Conservation (phyloP, 2,329 filamentous ascomycete species). For the Xylariaceae sp. region DNA sequence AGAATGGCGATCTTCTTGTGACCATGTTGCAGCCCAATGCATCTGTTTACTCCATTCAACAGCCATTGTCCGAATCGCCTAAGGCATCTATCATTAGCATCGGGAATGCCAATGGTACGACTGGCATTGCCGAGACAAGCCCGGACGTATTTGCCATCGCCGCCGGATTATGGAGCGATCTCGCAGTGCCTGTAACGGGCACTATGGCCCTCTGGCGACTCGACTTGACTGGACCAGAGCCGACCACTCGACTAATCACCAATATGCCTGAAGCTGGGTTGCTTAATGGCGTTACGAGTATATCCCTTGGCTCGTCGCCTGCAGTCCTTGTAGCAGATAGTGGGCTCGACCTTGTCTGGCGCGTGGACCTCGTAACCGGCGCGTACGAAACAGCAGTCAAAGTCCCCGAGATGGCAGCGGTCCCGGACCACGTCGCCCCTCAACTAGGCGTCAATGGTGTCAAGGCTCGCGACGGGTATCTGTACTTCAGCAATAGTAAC, state of each 20-base stretch:
- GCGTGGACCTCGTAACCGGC: conserved; percentile 19
- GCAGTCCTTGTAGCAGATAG: conserved; percentile 16
- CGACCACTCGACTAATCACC: conserved; percentile 11
- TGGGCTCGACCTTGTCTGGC: conserved; percentile 12
- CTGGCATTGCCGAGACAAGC: conserved; percentile 19
- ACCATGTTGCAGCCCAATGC: conserved; percentile 20
- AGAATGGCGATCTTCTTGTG: conserved; percentile 25
- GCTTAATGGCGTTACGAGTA: conserved; percentile 10
- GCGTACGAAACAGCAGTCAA: conserved; percentile 16
- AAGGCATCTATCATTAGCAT: conserved; percentile 17
- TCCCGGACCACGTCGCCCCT: background rate
- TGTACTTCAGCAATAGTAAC: conserved; percentile 23
- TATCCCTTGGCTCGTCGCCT: background rate
- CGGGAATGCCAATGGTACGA: conserved; percentile 7
- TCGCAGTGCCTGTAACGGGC: conserved; percentile 12
- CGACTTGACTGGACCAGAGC: conserved; percentile 4
- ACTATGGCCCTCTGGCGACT: conserved; percentile 20
- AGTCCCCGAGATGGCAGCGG: conserved; percentile 17
- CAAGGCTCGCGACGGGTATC: conserved; percentile 7
- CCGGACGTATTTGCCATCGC: conserved; percentile 21
- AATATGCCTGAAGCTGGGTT: conserved; percentile 15
- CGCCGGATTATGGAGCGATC: conserved; percentile 2
- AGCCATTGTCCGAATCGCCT: conserved; percentile 15
- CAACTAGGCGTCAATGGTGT: conserved; percentile 21
- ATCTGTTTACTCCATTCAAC: conserved; percentile 15